Evolutionary conservation across 2,329 filamentous ascomycete species (phyloP).

Genomic region (Bipolaris zeicola): DNA sequence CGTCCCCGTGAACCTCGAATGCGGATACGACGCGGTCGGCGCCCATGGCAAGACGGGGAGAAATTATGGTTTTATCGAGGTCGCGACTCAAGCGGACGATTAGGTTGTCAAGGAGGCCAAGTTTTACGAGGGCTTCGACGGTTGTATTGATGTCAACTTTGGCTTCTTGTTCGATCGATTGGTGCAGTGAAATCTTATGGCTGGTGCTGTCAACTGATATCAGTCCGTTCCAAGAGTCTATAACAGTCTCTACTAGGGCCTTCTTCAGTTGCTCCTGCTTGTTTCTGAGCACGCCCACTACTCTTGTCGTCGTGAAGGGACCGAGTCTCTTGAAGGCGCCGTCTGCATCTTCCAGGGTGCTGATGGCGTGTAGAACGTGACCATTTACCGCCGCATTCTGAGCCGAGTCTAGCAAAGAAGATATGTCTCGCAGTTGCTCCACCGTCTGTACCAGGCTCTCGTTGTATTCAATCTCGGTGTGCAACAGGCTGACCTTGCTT

Average conservation of each 20-base stretch:
- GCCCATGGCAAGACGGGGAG: slow-evolving; percentile 59
- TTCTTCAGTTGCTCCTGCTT: slow-evolving; percentile 70
- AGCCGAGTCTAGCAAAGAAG: slow-evolving; percentile 54
- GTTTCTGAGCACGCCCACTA: slow-evolving; percentile 68
- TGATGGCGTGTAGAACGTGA: slow-evolving; percentile 55
- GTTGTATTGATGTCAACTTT: slow-evolving; percentile 42
- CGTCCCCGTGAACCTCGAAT: slow-evolving; percentile 44
- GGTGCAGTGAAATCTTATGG: slow-evolving; percentile 62
- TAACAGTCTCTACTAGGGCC: slow-evolving; percentile 69
- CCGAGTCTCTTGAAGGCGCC: slow-evolving; percentile 64
- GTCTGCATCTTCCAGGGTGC: slow-evolving; percentile 57
- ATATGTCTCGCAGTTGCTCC: slow-evolving; percentile 58
- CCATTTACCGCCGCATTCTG: slow-evolving; percentile 53
- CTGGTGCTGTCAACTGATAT: slow-evolving; percentile 65
- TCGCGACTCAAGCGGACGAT: slow-evolving; percentile 65
- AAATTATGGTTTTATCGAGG: slow-evolving; percentile 65
- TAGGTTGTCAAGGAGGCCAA: slow-evolving; percentile 56
- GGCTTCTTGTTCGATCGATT: slow-evolving; percentile 49
- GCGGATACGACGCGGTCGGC: slow-evolving; percentile 44
- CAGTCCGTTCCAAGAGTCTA: slow-evolving; percentile 72
- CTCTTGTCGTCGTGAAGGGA: slow-evolving; percentile 65
- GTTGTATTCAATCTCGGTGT: slow-evolving; percentile 66
- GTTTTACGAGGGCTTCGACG: slow-evolving; percentile 43
- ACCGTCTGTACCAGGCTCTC: slow-evolving; percentile 58
- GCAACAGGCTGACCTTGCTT: slow-evolving; percentile 61